Conservation (phyloP, 2,329 filamentous ascomycete genomes). For the Fusarium sp. region DNA sequence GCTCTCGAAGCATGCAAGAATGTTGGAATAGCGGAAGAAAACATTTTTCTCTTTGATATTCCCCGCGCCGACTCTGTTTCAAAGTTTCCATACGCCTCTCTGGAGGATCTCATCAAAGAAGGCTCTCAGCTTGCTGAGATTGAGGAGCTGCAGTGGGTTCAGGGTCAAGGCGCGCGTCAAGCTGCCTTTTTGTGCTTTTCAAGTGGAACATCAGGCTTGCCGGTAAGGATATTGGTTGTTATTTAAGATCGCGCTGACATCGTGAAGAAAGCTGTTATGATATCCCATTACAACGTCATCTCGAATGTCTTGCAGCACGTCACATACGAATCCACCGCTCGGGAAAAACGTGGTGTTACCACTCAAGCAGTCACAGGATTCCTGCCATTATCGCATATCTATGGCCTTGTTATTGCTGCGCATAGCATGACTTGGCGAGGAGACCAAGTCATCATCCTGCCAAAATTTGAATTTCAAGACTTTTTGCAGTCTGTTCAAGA, state of each 20-base stretch:
- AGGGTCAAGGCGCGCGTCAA: constrained; percentile 73
- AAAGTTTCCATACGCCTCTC: constrained; percentile 62
- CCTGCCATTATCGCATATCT: constrained; percentile 84
- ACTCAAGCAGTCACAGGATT: constrained; percentile 69
- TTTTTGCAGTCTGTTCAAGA: constrained; percentile 57
- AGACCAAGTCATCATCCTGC: constrained; percentile 77
- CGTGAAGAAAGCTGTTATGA: constrained; percentile 81
- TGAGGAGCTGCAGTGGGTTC: constrained; percentile 65
- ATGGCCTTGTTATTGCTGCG: constrained; percentile 77
- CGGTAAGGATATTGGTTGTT: constrained; percentile 56
- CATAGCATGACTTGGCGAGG: constrained; percentile 76
- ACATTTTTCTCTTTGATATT: constrained; percentile 76
- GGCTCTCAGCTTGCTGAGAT: constrained; percentile 66
- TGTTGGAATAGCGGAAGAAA: constrained; percentile 69
- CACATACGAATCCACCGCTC: constrained; percentile 53
- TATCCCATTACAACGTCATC: constrained; percentile 82
- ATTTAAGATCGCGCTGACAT: neutral
- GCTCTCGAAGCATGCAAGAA: constrained; percentile 72
- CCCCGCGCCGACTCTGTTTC: constrained; percentile 56
- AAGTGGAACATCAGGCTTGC: constrained; percentile 81
- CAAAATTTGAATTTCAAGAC: constrained; percentile 77
- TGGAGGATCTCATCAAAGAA: constrained; percentile 72
- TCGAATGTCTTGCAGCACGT: constrained; percentile 75
- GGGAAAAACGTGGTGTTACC: constrained; percentile 50
- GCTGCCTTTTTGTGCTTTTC: constrained; percentile 83